Percentiles rank a stretch among this genome's conserved stretches.
Conservation (phyloP, 2,329 filamentous ascomycete genomes). For the Dactylellina haptotyla region DNA sequence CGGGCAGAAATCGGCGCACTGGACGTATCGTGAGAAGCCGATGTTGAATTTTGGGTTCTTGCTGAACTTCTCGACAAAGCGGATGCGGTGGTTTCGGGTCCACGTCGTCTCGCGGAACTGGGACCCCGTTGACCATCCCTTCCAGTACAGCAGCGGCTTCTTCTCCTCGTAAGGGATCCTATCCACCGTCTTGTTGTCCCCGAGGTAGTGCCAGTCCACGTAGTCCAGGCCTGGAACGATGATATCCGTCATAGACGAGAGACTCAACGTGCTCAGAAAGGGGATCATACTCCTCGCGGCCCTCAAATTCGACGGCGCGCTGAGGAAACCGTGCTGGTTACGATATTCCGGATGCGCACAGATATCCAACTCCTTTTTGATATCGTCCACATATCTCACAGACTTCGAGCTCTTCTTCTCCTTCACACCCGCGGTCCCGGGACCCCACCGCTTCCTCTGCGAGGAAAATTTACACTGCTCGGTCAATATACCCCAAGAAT, state of each 20-base stretch:
- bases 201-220: slow-evolving; percentile 61
- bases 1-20: slow-evolving; percentile 63
- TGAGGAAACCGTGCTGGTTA: slow-evolving; percentile 64
- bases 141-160: slow-evolving; percentile 68
- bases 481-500: slow-evolving; percentile 62
- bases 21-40: slow-evolving; percentile 64
- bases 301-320: slow-evolving; percentile 63
- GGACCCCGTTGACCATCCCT: slow-evolving; percentile 67
- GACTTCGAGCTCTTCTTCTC: not conserved
- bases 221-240: slow-evolving; percentile 68
- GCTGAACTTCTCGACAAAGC: slow-evolving; percentile 62
- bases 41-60: slow-evolving; percentile 63
- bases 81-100: slow-evolving; percentile 65
- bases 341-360: slow-evolving; percentile 65
- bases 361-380: slow-evolving; percentile 59
- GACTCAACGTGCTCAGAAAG: slow-evolving; percentile 64
- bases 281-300: slow-evolving; percentile 63
- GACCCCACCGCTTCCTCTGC: not conserved
- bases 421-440: not conserved
- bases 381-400: slow-evolving; percentile 54
- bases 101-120: slow-evolving; percentile 60
- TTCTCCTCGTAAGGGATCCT: slow-evolving; percentile 65
- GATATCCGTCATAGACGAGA: slow-evolving; percentile 67
- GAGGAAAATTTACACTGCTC: slow-evolving; percentile 62
- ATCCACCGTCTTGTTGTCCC: slow-evolving; percentile 63